Base-by-base conservation (phyloP, 768 basidiomycete genomes). In the Hygrophorus russula region DNA sequence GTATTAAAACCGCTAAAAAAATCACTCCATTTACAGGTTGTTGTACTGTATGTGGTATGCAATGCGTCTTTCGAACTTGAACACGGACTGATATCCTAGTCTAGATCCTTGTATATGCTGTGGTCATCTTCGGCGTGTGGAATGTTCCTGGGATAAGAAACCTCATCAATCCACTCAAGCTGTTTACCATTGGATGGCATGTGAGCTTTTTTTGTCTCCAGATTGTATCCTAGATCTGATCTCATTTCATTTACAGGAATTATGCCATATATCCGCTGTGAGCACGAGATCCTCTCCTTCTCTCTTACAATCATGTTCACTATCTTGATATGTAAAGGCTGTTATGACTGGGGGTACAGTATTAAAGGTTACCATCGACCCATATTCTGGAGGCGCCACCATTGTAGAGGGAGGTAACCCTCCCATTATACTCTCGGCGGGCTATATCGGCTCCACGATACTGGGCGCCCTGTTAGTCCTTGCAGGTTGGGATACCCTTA, bases 171-270 rank as follows among this genome's bases (percentile, higher is more conserved):
- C 88, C 88, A 7, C 70, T 91, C 53, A 91, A 91, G 59, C 67
- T 91, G 11, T 81, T 91, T 56, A 84, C 86, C 41, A 89, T 91
- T 47, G 88, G 87, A 34, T 87, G 78, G 74, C 89, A 92, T 54
- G 24, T 24, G 24, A 24, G 24, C 24, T 24, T 24, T 24, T 24
- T 24, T 24, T 24, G 24, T 24, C 24, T 24, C 24, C 24, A 24
- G 24, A 24, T 24, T 24, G 24, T 24, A 24, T 24, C 24, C 24
- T 24, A 7, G 3, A 24, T 24, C 24, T 24, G 24, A 24, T 24
- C 24, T 24, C 4, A 3, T 7, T 24, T 24, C 24, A 7, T 24
- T 24, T 7, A 24, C 24, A 24, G 24, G 89, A 92, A 56, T 68
- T 91, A 12, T 90, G 83, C 55, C 89, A 92, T 59, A 80, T 89